These are phyloP conservation scores for Verticillium zaregamsianum DNA, from an alignment of 2,329 filamentous ascomycete genomes.

Conservation along the genomic window DNA sequence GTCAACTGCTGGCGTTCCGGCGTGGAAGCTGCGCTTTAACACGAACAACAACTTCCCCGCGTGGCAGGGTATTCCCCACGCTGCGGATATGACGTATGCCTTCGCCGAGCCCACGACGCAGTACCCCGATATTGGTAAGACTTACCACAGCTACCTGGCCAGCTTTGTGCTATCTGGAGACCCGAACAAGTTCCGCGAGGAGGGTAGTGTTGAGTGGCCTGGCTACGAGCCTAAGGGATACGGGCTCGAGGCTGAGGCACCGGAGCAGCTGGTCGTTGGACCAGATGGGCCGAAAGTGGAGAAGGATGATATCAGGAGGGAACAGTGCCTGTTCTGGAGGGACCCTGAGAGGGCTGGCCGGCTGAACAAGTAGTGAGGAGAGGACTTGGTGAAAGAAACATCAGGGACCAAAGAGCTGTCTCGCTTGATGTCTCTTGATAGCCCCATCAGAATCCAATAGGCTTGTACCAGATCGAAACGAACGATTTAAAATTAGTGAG, in stretches of 20 bases:
- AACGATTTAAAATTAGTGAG: no score
- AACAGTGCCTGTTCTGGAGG: slow-evolving; percentile 30
- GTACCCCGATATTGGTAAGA: slow-evolving; percentile 27
- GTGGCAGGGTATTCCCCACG: slow-evolving; percentile 33
- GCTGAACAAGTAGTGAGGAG: slow-evolving; percentile 31
- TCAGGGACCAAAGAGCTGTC: no score
- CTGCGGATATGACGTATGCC: slow-evolving; percentile 28
- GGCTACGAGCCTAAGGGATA: slow-evolving; percentile 18
- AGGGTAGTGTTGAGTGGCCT: slow-evolving; percentile 17
- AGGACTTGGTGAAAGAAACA: no score
- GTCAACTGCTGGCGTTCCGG: slow-evolving; percentile 25
- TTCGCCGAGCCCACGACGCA: slow-evolving; percentile 30
- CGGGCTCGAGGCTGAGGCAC: slow-evolving; percentile 17
- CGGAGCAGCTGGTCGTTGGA: slow-evolving; percentile 26
- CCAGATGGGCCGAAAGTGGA: slow-evolving; percentile 25
- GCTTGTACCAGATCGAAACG: no score
- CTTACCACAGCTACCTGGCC: slow-evolving; percentile 29
- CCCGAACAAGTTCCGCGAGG: slow-evolving; percentile 23
- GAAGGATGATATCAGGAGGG: slow-evolving; percentile 24
- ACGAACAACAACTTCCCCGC: slow-evolving; percentile 26
- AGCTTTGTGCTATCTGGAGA: slow-evolving; percentile 31
- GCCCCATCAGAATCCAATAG: fast-evolving
- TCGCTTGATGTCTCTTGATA: no score
- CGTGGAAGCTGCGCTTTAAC: slow-evolving; percentile 34
- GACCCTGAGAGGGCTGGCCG: slow-evolving; percentile 26